Evolutionary conservation across 768 basidiomycete genomes (phyloP).

Genomic region (Boletellus sp.): DNA sequence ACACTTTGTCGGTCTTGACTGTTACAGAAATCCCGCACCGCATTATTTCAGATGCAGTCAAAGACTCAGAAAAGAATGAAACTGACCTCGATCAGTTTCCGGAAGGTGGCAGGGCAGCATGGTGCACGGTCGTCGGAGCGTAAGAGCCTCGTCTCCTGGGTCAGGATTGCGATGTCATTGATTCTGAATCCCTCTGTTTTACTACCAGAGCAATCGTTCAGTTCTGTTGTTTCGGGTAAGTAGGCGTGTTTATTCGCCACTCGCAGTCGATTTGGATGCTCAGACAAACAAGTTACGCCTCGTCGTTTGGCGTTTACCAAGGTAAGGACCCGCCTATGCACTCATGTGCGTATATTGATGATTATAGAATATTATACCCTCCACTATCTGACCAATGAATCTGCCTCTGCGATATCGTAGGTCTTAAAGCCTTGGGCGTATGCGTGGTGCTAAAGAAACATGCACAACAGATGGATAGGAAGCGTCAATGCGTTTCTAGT

Average conservation of each 20-base stretch:
- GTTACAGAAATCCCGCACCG: background rate
- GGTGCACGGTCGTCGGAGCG: conserved; percentile 24
- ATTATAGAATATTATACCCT: conserved; percentile 37
- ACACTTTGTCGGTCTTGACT: conserved; percentile 1
- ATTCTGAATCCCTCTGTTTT: background rate
- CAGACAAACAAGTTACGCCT: conserved; percentile 26
- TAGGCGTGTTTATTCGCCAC: background rate
- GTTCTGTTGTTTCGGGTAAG: conserved; percentile 35
- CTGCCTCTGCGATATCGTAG: conserved; percentile 37
- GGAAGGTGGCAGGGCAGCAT: conserved; percentile 27
- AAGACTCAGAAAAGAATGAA: background rate
- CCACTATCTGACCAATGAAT: conserved; percentile 32
- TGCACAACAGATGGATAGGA: conserved; percentile 40
- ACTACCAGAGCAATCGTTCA: too few species aligned
- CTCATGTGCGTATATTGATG: background rate
- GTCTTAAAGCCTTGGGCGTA: conserved; percentile 6
- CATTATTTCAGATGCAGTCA: background rate
- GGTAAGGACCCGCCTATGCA: conserved; percentile 12
- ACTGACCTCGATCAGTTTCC: conserved; percentile 16
- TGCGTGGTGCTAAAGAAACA: background rate
- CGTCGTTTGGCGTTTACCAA: conserved; percentile 42
- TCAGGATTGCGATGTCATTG: background rate
- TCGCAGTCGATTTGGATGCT: background rate
- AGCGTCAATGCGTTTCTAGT: conserved; percentile 43
- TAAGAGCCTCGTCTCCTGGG: conserved; percentile 6